Base-by-base conservation (phyloP, 2,329 filamentous ascomycete genomes). In the Xylaria sp. region DNA sequence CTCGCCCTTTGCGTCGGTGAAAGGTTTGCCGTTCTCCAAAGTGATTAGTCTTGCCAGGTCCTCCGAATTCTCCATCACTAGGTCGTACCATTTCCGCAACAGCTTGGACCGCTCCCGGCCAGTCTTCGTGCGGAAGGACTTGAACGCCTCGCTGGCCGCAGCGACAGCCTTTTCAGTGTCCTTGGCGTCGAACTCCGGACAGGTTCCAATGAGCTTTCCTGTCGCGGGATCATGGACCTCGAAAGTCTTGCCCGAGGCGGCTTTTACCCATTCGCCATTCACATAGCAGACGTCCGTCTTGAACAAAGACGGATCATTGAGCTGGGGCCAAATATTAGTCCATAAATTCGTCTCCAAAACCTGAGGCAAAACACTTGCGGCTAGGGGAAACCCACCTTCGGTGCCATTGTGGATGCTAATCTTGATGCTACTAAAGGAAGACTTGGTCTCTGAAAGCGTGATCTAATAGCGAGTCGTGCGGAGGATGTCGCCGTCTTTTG, bases 181-280 rank as follows among this genome's bases (percentile, higher is more conserved):
- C 74, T 88, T 84, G 71, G 86, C 85, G 75, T 91, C 88, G 86
- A 96, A 96, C 78, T 98, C 95, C 71, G 96, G 94, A 78, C 91
- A 91, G 28, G 89, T 92, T 67, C 93, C 94, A 75, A 98, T 94
- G 48, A 92, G 81, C 74, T 92, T 88, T 74, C 92, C 92, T 10
- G 93, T 93, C 2, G 94, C 90, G 9, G 96, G 96, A 80, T 99
- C 91, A 72, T 88, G 86, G 69, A 98, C 93, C 79, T 96, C 91
- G 81, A 98, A 99, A 55, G 94, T 97, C 87, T 97, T 90, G 78
- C 94, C 93, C 0, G 94, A 97, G 77, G 90, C 89, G 75, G 95
- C 93, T 75, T 88, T 87, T 71, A 97, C 88, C 93, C 94, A 99
- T 87, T 97, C 88, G 77, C 96, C 96, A 80, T 99, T 95, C 78